Conservation (phyloP, 2,329 filamentous ascomycete genomes). For the Microsporum audouinii region DNA sequence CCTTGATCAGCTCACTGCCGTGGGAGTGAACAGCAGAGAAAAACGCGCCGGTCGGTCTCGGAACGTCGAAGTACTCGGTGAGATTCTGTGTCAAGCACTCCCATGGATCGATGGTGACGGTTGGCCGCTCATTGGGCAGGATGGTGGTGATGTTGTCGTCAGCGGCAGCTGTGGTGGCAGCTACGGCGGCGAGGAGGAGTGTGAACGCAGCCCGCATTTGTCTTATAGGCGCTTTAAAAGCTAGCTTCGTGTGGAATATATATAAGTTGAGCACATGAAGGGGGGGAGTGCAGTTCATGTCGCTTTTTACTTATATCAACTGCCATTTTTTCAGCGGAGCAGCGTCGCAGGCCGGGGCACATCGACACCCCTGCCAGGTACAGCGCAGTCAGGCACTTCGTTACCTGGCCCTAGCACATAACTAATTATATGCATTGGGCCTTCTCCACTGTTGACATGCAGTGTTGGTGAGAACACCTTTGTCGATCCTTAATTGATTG, state of each 20-base stretch:
- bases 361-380: neutral
- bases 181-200: neutral
- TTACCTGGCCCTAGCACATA: neutral
- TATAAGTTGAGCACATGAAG: neutral
- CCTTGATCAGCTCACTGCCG: slow-evolving; percentile 3
- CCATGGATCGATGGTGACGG: slow-evolving; percentile 3
- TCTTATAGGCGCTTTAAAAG: neutral
- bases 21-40: neutral
- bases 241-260: neutral
- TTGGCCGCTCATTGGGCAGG: neutral
- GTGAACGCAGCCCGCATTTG: neutral
- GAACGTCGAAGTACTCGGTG: slow-evolving; percentile 4
- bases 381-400: neutral
- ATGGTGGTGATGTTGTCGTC: neutral
- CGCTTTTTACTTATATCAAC: neutral
- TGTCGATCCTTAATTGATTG: neutral
- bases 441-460: neutral
- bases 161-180: neutral
- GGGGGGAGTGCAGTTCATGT: neutral
- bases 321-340: neutral
- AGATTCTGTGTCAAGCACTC: slow-evolving; percentile 5
- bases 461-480: neutral
- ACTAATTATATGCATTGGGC: neutral
- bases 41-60: slow-evolving; percentile 3
- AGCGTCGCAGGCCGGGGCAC: neutral